Conservation (phyloP, 805 yeast genomes). For the Saccharomycopsis sp. region DNA sequence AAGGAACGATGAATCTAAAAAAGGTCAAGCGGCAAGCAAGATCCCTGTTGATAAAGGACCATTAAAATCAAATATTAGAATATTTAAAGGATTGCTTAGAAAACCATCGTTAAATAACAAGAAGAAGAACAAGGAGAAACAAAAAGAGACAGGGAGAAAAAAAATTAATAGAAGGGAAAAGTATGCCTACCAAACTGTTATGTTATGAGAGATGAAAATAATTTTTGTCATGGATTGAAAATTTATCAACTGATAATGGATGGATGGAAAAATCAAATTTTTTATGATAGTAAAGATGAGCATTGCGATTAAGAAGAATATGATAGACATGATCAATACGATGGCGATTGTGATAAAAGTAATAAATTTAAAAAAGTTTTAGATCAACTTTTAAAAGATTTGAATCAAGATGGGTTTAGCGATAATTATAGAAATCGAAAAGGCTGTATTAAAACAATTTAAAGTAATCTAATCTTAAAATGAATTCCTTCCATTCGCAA, state of each 20-base stretch:
- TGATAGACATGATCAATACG: constrained; percentile 11
- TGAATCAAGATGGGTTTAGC: constrained; percentile 12
- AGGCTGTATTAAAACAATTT: constrained; percentile 7
- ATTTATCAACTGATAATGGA: constrained; percentile 1
- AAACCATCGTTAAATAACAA: neutral
- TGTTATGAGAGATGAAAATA: constrained; percentile 2
- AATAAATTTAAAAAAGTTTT: constrained; percentile 11
- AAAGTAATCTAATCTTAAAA: constrained; percentile 13
- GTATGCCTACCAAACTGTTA: neutral
- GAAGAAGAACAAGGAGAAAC: neutral
- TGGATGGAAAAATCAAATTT: constrained; percentile 13
- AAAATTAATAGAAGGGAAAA: constrained; percentile 1
- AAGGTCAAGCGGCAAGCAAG: too few relatives aligned
- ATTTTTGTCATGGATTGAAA: constrained; percentile 6
- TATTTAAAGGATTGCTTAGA: neutral
- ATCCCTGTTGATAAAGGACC: neutral
- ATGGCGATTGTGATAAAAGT: constrained; percentile 13
- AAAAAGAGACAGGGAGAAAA: neutral
- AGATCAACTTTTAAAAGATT: neutral
- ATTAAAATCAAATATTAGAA: neutral
- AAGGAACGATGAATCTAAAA: neutral
- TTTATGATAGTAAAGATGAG: constrained; percentile 17
- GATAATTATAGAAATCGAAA: constrained; percentile 9
- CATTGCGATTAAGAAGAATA: constrained; percentile 11
- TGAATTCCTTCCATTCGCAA: constrained; percentile 8